Evolutionary conservation across 306 rosid species (phyloP), one percentile per base, ranked within the genome.

Genomic region (Acmispon strigosus): DNA sequence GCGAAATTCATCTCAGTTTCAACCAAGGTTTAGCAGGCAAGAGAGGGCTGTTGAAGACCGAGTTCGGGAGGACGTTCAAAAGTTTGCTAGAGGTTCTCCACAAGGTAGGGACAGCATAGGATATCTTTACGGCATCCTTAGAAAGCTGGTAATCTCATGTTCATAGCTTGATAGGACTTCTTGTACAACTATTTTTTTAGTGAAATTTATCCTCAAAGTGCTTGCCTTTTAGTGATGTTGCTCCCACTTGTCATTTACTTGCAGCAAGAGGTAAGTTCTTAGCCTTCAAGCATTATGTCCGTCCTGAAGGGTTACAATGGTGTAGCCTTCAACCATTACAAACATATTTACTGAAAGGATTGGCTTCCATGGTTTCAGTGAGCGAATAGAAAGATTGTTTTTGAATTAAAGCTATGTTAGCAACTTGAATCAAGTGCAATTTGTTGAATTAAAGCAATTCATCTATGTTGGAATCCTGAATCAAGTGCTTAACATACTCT

Each of bases 251-350:
- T 83, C 77, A 61, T 86, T 89, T 91, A 87, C 85, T 84, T 89
- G 99, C 97, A 83, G 96, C 96, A 79, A 80, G 88, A 91, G 99
- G 97, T 95, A 95, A 95, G 99, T 95, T 86, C 93, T 85, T 85
- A 79, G 81, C 85, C 83, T 88, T 86, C 90, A 84, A 83, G 92
- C 81, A 72, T 87, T 89, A 69, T 87, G 82, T 84, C 89, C 65
- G 77, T 87, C 82, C 90, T 83, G 90, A 86, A 85, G 87, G 84
- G 56, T 83, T 87, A 78, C 88, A 77, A 79, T 32, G 37, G 37
- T 32, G 5, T 32, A 32, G 1, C 37, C 37, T 6, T 32, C 37
- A 32, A 32, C 77, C 86, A 68, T 86, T 85, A 83, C 70, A 49
- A 63, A 78, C 84, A 69, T 77, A 74, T 74, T 83, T 85, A 76